These are phyloP conservation scores for Termitomyces sp. DNA, from an alignment of 768 basidiomycete species.

Conservation along the genomic window DNA sequence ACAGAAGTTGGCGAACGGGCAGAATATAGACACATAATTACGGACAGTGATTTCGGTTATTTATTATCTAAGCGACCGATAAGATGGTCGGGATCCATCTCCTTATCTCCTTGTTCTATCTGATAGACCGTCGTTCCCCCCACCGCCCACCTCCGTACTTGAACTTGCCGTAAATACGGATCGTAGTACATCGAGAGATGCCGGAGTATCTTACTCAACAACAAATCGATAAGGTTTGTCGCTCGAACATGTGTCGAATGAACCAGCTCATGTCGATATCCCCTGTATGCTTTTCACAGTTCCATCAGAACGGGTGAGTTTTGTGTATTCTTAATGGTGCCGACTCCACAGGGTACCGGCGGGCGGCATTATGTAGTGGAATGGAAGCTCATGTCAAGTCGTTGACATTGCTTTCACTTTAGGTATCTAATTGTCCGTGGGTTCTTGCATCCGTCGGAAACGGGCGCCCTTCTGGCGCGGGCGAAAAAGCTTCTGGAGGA, in stretches of 20 bases:
- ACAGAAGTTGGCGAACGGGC: slow-evolving; percentile 51
- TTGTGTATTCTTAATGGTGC: neutral
- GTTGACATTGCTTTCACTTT: neutral
- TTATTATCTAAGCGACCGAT: neutral
- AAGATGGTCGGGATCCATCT: neutral
- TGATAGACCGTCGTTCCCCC: neutral
- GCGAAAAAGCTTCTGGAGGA: slow-evolving; percentile 73
- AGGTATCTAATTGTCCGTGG: slow-evolving; percentile 72
- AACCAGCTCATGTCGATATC: slow-evolving; percentile 2
- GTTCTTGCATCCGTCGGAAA: slow-evolving; percentile 61
- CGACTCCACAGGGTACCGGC: neutral
- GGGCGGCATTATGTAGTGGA: neutral
- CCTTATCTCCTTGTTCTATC: too few species aligned
- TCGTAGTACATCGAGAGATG: slow-evolving; percentile 15
- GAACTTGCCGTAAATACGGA: neutral
- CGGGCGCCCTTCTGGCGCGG: slow-evolving; percentile 56
- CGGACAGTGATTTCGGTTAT: neutral
- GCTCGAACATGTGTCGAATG: neutral
- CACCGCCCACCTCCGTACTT: neutral
- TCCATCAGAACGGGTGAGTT: slow-evolving; percentile 52
- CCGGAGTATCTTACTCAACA: slow-evolving; percentile 45
- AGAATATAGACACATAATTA: slow-evolving; percentile 28
- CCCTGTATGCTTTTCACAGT: slow-evolving; percentile 26
- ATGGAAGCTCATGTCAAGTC: neutral
- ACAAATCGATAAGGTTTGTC: slow-evolving; percentile 52